Evolutionary conservation across 2,329 filamentous ascomycete species (phyloP).

Genomic region (Aureobasidium pullulans): DNA sequence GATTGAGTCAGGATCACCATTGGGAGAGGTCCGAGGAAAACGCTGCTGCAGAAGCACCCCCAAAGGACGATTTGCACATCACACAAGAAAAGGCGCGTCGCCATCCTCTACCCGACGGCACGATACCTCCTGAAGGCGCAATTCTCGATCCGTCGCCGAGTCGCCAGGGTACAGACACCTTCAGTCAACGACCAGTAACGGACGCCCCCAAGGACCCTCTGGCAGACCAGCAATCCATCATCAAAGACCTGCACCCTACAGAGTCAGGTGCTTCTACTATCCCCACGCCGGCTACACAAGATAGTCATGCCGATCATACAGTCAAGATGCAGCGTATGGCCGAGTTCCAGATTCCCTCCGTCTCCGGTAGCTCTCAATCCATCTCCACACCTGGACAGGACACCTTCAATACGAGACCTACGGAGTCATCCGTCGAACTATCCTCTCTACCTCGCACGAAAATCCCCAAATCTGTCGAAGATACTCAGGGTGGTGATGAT

Average conservation of each 20-base stretch:
- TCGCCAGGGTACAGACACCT: constrained; percentile 27
- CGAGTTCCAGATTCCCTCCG: constrained; percentile 44
- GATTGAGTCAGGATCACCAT: constrained; percentile 45
- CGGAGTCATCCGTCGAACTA: constrained; percentile 37
- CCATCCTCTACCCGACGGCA: constrained; percentile 43
- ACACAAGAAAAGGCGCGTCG: constrained; percentile 39
- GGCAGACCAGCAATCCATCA: constrained; percentile 20
- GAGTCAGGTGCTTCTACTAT: constrained; percentile 37
- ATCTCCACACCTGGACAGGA: constrained; percentile 39
- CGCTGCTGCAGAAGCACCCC: constrained; percentile 29
- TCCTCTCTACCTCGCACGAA: constrained; percentile 49
- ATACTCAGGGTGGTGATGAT: constrained; percentile 36
- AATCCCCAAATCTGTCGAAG: constrained; percentile 46
- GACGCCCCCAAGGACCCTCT: constrained; percentile 33
- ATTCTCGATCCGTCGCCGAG: constrained; percentile 22
- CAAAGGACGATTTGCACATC: constrained; percentile 33
- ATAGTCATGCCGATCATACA: constrained; percentile 31
- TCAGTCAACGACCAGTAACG: constrained; percentile 24
- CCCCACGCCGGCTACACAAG: constrained; percentile 22
- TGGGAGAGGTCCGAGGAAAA: constrained; percentile 39
- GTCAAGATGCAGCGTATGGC: constrained; percentile 40
- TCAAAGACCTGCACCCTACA: constrained; percentile 28
- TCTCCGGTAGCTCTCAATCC: constrained; percentile 38
- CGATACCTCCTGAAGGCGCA: constrained; percentile 36
- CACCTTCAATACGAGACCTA: constrained; percentile 48